A percentile compares a stretch with the other conserved stretches of the same genome.
Evolutionary conservation across 495 filamentous ascomycete genomes (phyloP).

Genomic region (Symbiotaphrina buchneri): DNA sequence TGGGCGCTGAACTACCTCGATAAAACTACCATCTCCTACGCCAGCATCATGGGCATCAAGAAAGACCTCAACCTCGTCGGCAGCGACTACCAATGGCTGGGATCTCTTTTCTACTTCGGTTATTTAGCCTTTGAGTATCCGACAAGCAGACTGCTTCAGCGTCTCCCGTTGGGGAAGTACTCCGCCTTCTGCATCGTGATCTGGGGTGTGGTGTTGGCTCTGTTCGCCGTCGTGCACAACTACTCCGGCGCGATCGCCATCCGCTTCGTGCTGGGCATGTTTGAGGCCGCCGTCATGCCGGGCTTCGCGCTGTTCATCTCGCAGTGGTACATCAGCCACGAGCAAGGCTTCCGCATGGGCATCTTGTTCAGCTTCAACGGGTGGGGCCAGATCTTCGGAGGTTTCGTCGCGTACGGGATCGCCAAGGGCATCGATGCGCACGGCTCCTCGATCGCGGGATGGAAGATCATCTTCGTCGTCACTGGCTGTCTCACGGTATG

Average conservation of each 20-base stretch:
- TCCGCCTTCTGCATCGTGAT: conserved; percentile 16
- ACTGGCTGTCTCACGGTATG: conserved; percentile 18
- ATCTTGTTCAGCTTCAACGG: conserved; percentile 29
- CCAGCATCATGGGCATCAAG: conserved; percentile 23
- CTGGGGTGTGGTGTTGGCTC: conserved; percentile 20
- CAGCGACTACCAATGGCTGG: conserved; percentile 16
- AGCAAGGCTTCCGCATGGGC: conserved; percentile 21
- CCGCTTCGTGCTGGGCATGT: conserved; percentile 24
- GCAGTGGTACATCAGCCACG: conserved; percentile 22
- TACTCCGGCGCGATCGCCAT: conserved; percentile 17
- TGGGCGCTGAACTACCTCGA: conserved; percentile 30
- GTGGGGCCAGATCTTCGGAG: conserved; percentile 23
- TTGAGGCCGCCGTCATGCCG: conserved; percentile 23
- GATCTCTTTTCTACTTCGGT: conserved; percentile 24
- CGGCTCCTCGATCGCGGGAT: conserved; percentile 11
- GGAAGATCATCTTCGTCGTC: conserved; percentile 21
- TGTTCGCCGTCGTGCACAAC: conserved; percentile 16
- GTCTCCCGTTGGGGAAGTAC: conserved; percentile 34
- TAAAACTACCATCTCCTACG: conserved; percentile 31
- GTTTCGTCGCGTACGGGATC: conserved; percentile 20
- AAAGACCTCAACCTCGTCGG: conserved; percentile 19
- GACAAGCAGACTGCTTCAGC: conserved; percentile 32
- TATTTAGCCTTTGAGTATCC: conserved; percentile 31
- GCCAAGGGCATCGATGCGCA: conserved; percentile 13
- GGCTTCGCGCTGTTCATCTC: conserved; percentile 25